Base-by-base conservation (phyloP, 306 rosid genomes). In the Glycyrrhiza uralensis region DNA sequence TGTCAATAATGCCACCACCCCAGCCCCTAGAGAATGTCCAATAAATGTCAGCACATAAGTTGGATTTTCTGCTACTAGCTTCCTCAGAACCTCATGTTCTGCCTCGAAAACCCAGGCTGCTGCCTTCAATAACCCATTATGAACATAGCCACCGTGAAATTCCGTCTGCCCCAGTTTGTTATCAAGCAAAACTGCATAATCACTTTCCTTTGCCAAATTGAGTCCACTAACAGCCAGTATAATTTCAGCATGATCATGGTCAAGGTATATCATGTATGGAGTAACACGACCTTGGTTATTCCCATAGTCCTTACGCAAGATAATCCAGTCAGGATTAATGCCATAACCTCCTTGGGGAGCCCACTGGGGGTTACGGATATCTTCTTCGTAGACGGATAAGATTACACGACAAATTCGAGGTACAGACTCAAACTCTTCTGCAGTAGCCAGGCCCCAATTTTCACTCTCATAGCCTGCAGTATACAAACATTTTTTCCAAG, bases 1-100 rank as follows among this genome's bases (percentile, higher is more conserved):
- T 19, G 99, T 86, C 85, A 94, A 77, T 41, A 94, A 76, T 10
- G 97, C 87, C 54, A 84, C 99, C 80, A 91, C 99, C 71, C 99
- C 97, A 13, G 97, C 89, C 69, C 97, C 99, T 5, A 94, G 84
- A 58, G 97, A 94, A 80, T 91, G 99, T 12, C 99, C 99, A 17
- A 68, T 12, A 81, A 94, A 85, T 58, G 84, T 84, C 70, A 94
- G 72, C 62, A 85, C 75, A 76, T 94, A 91, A 29, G 64, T 80
- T 6, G 96, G 95, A 76, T 94, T 79, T 35, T 75, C 85, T 0
- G 80, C 89, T 0, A 81, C 82, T 80, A 94, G 60, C 69, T 85
- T 86, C 85, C 78, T 80, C 67, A 94, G 68, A 76, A 85, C 72
- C 54, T 87, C 90, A 65, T 65, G 74, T 82, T 94, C 99, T 17